These are phyloP conservation scores for Hydnomerulius pinastri DNA, from an alignment of 768 basidiomycete genomes.

Conservation along the genomic window DNA sequence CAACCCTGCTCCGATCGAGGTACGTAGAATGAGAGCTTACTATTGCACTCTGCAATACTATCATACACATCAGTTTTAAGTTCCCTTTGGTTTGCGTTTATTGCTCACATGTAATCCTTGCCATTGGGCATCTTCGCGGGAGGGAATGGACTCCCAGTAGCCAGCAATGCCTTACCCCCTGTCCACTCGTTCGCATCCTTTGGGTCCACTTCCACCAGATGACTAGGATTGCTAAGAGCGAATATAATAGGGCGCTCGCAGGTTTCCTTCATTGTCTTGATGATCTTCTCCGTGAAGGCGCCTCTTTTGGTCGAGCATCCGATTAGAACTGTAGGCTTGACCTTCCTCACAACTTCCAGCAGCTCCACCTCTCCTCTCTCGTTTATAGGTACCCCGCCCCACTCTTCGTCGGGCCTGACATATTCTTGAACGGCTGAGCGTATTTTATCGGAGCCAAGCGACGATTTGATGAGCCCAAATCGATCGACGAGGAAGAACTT, in stretches of 20 bases:
- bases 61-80: slow-evolving; percentile 3
- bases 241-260: slow-evolving; percentile 80
- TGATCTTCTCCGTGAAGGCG: slow-evolving; percentile 75
- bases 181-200: slow-evolving; percentile 78
- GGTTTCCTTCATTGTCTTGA: slow-evolving; percentile 66
- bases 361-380: slow-evolving; percentile 49
- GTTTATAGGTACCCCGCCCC: slow-evolving; percentile 42
- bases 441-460: slow-evolving; percentile 44
- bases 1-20: background rate
- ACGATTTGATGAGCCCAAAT: slow-evolving; percentile 59
- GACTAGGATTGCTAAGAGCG: slow-evolving; percentile 81
- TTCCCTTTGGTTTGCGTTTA: background rate
- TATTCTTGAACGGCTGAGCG: slow-evolving; percentile 55
- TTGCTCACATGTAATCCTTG: slow-evolving; percentile 62
- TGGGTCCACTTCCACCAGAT: slow-evolving; percentile 74
- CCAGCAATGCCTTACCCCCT: slow-evolving; percentile 73
- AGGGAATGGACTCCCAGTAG: slow-evolving; percentile 84
- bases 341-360: slow-evolving; percentile 67
- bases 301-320: slow-evolving; percentile 80
- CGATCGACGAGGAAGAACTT: slow-evolving; percentile 76
- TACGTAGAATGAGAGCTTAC: slow-evolving; percentile 30
- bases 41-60: slow-evolving; percentile 77
- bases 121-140: slow-evolving; percentile 67
- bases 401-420: slow-evolving; percentile 57
- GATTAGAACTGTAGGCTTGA: slow-evolving; percentile 81